These are phyloP conservation scores for Colletotrichum incanum DNA, from an alignment of 2,329 filamentous ascomycete species.

Conservation along the genomic window DNA sequence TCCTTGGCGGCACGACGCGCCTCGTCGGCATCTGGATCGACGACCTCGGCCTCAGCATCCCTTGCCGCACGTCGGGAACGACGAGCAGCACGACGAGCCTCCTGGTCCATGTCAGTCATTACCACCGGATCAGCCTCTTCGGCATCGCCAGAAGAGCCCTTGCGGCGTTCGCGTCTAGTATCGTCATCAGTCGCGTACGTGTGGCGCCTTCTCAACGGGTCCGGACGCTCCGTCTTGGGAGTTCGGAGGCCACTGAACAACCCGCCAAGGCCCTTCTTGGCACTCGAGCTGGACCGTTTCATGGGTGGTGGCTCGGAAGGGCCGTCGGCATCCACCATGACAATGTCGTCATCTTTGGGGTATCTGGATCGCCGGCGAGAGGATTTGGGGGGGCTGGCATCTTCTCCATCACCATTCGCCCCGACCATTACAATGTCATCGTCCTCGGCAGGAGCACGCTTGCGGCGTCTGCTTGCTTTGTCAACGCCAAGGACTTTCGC, in stretches of 20 bases:
- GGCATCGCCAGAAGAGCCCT: constrained; percentile 63
- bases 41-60: constrained; percentile 58
- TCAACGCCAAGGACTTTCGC: constrained; percentile 81
- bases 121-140: constrained; percentile 62
- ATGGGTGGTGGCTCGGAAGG: constrained; percentile 51
- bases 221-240: constrained; percentile 59
- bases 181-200: constrained; percentile 70
- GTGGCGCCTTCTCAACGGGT: constrained; percentile 62
- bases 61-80: constrained; percentile 70
- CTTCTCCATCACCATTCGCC: constrained; percentile 42
- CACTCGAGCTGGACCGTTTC: constrained; percentile 55
- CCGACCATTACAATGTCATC: constrained; percentile 66
- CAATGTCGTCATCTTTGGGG: constrained; percentile 57
- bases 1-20: constrained; percentile 70
- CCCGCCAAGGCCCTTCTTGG: constrained; percentile 70
- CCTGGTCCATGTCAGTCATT: constrained; percentile 70
- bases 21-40: constrained; percentile 69
- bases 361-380: constrained; percentile 54
- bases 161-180: constrained; percentile 54
- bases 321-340: constrained; percentile 55
- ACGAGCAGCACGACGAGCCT: constrained; percentile 75
- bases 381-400: constrained; percentile 45
- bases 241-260: constrained; percentile 75
- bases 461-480: constrained; percentile 56
- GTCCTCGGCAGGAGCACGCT: constrained; percentile 55